Conservation (phyloP, 192 early-diverging fungal genomes). For the Linnemannia exigua region DNA sequence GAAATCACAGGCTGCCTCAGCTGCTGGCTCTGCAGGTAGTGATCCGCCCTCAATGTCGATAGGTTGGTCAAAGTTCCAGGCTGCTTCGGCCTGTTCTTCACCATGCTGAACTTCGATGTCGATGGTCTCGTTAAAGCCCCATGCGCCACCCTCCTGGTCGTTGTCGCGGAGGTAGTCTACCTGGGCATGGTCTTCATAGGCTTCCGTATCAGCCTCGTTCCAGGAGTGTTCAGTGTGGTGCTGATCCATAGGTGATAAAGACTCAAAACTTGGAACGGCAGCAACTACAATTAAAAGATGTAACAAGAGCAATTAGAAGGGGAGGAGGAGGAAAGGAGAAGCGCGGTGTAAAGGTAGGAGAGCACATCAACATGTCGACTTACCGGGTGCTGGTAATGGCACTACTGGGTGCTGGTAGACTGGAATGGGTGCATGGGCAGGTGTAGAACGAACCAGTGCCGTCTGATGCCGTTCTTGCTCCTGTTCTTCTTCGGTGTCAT, state of each 20-base stretch:
- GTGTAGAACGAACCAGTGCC: neutral
- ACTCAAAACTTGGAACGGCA: neutral
- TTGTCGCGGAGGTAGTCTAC: neutral
- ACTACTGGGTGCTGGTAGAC: neutral
- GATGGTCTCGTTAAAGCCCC: neutral
- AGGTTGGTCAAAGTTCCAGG: neutral
- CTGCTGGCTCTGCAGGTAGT: neutral
- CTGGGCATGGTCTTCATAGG: neutral
- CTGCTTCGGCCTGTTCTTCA: neutral
- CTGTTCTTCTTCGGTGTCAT: slow-evolving; percentile 18
- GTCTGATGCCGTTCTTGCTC: neutral
- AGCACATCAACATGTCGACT: neutral
- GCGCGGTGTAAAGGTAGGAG: neutral
- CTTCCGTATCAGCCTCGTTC: neutral
- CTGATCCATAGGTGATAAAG: neutral
- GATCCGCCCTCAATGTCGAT: neutral
- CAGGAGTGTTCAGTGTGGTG: slow-evolving; percentile 1
- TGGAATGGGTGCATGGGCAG: neutral
- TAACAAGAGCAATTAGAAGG: neutral
- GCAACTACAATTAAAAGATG: neutral
- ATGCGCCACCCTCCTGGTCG: neutral
- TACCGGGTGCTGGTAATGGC: neutral
- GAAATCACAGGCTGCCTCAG: slow-evolving; percentile 2
- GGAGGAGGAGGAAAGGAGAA: neutral
- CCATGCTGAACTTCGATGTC: neutral